phyloP scores from a whole-genome alignment of 805 yeast genomes.

The Saturnispora quitensis region DNA sequence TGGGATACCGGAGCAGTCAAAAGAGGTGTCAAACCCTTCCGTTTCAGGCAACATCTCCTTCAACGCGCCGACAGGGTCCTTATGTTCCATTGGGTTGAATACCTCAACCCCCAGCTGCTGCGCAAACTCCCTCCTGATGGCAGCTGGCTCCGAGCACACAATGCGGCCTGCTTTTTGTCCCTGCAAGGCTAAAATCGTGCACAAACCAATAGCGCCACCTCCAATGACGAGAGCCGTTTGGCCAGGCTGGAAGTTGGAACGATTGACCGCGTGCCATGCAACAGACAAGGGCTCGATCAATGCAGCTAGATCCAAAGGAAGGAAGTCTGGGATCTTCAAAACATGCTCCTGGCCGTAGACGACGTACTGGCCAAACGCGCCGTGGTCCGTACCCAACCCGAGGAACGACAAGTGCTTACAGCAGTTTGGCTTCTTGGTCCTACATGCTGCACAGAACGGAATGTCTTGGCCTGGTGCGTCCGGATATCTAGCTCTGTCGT shows the following conservation, averaged over 20 bases:
- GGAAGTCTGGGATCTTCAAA: conserved; percentile 24
- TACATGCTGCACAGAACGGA: conserved; percentile 35
- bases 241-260: conserved; percentile 36
- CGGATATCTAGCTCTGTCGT: conserved; percentile 27
- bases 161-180: conserved; percentile 40
- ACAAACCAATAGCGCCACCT: conserved; percentile 56
- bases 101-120: conserved; percentile 37
- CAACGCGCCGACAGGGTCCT: conserved; percentile 30
- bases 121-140: conserved; percentile 53
- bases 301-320: conserved; percentile 35
- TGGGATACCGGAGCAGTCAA: conserved; percentile 48
- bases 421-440: conserved; percentile 36
- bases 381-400: conserved; percentile 43
- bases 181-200: conserved; percentile 44
- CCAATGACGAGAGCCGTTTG: conserved; percentile 45
- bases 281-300: conserved; percentile 51
- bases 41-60: conserved; percentile 31
- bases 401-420: conserved; percentile 35
- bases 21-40: conserved; percentile 40
- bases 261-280: conserved; percentile 50
- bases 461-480: conserved; percentile 22
- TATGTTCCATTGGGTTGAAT: conserved; percentile 41
- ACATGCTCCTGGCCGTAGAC: conserved; percentile 30
- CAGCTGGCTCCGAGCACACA: conserved; percentile 55
- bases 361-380: conserved; percentile 35